Base-by-base conservation (phyloP, 768 basidiomycete genomes). In the Tricholomella constricta region DNA sequence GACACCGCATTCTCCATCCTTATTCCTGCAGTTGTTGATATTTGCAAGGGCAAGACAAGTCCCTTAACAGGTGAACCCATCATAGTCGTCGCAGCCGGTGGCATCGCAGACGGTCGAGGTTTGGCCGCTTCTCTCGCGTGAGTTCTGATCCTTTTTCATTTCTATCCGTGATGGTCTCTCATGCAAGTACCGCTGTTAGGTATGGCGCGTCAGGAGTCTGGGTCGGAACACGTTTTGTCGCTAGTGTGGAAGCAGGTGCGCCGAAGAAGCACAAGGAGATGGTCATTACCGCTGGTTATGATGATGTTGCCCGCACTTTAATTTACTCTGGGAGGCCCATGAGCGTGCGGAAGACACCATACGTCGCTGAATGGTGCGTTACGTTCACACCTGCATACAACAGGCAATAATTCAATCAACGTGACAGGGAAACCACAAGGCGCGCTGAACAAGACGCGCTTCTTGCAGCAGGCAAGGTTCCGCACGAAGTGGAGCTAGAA, bases 141-240 rank as follows among this genome's bases (percentile, higher is more conserved):
- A 62, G 74, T 61, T 19, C 23, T 11, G 31, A 17, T 36, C 19
- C 12, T 20, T 20, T 46, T n/a, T 38, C 26, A 14, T 51, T 35
- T 25, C n/a, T 19, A 35, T 45, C 5, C 22, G 10, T 35, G 22
- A 29, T 44, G 9, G 48, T 26, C n/a, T 40, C 41, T 44, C 25
- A 46, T 26, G 35, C 25, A 19, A 51, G 44, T 26, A 10, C 29
- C 19, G 27, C 15, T 25, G 22, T 47, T 42, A 88, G 87, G 47
- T 91, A 88, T 57, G 92, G 92, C 42, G 92, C 91, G 4, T 77
- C 86, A 2, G 92, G 86, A 38, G 88, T 94, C 3, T 94, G 92
- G 92, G 89, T 91, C 32, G 89, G 89, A 35, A 94, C 91, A 4
- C 84, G 91, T 34, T 94, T 94, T 64, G 89, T 92, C 36, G 89